Evolutionary conservation across 306 rosid species (phyloP).

Genomic region (Vicia faba): DNA sequence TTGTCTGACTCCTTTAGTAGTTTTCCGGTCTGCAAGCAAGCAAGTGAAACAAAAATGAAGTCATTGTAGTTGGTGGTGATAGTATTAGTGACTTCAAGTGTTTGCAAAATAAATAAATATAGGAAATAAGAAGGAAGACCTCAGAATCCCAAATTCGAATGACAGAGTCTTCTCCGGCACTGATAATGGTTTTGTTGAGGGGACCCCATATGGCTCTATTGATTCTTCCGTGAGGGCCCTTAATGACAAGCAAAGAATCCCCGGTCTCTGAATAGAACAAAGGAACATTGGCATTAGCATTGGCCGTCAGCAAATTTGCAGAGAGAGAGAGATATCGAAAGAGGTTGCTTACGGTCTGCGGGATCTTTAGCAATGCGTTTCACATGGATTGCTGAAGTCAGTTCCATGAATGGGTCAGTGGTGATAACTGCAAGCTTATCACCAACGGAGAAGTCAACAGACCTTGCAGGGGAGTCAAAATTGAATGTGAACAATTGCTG

Average conservation of each 20-base stretch:
- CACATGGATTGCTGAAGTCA: slow-evolving; percentile 74
- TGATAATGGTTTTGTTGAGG: slow-evolving; percentile 70
- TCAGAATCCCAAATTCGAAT: slow-evolving; percentile 94
- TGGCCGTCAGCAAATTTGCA: not conserved
- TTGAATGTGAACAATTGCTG: slow-evolving; percentile 70
- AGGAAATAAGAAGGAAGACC: slow-evolving; percentile 32
- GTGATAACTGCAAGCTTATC: slow-evolving; percentile 69
- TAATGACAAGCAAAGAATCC: slow-evolving; percentile 69
- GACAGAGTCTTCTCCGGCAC: slow-evolving; percentile 87
- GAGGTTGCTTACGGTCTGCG: slow-evolving; percentile 51
- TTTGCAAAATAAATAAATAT: not conserved
- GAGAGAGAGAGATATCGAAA: not conserved
- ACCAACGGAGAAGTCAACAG: slow-evolving; percentile 72
- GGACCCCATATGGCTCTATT: slow-evolving; percentile 98
- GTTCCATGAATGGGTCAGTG: slow-evolving; percentile 78
- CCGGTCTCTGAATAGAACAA: slow-evolving; percentile 55
- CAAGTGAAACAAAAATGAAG: not conserved
- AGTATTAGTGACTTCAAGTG: not conserved
- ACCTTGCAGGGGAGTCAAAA: slow-evolving; percentile 73
- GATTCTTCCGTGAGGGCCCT: slow-evolving; percentile 91
- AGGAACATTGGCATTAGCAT: not conserved
- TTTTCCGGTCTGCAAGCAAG: slow-evolving; percentile 71
- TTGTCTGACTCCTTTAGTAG: slow-evolving; percentile 67
- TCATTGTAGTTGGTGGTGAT: not conserved
- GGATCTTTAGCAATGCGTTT: slow-evolving; percentile 63